Base-by-base conservation (phyloP, 2,329 filamentous ascomycete genomes). In the Pseudogymnoascus sp. region DNA sequence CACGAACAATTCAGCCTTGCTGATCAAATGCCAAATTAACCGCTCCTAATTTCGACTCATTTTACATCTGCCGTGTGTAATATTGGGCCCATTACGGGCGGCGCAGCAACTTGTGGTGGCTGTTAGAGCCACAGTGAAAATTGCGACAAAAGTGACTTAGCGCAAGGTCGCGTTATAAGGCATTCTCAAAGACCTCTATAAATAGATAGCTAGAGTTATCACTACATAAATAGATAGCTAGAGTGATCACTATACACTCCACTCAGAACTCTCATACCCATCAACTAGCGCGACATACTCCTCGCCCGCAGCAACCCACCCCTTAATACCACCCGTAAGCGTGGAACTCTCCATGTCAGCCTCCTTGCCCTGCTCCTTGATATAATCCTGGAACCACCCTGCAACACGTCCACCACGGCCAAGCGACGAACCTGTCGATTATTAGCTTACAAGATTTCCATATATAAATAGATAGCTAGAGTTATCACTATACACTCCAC, bases 341-440 rank as follows among this genome's bases (percentile, higher is more conserved):
- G 69, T 68, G 31, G 70, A 60, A 60, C 73, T 75, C 63, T 72
- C 64, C 68, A 76, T 72, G 7, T 63, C 62, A 0, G 61, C 59
- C 61, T 74, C 69, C 4, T 65, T 63, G 2, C 33, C 33, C 58
- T 72, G 66, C 2, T 68, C 65, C 8, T 66, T 63, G 58, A 76
- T 68, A 61, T 74, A 70, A 61, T 76, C 74, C 39, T 68, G 69
- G 63, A 76, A 74, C 75, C 75, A 76, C 6, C 68, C 70, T 11
- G 74, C 71, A 19, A 70, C 74, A 31, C 75, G 71, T 31, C 59
- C 69, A 10, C 74, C 75, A 6, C 75, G 71, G 19, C 74, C 74
- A 8, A 65, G 63, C 2, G 74, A 76, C 4, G 74, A 75, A 19
- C 71, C 74, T 76, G 35, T n/a, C n/a, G 2, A 62, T 52, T 61